Evolutionary conservation across 2,329 filamentous ascomycete genomes (phyloP).

Genomic region (Calonectria fujianensis): DNA sequence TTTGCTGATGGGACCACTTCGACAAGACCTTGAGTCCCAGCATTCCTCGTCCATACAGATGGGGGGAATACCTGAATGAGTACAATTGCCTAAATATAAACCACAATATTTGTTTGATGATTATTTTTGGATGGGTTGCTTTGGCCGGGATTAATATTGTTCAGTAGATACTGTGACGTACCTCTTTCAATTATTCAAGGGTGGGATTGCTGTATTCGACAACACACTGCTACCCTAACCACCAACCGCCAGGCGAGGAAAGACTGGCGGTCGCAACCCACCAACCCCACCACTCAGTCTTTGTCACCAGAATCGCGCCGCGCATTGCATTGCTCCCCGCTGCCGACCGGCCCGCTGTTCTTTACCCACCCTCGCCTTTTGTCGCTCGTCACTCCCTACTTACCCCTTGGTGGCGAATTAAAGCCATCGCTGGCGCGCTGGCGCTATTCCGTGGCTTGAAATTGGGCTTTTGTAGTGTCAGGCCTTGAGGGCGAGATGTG

Average conservation of each 20-base stretch:
- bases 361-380: constrained; percentile 37
- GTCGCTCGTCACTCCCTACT: constrained; percentile 45
- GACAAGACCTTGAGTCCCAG: neutral
- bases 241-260: neutral
- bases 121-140: neutral
- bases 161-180: neutral
- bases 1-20: neutral
- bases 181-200: neutral
- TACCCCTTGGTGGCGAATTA: constrained; percentile 37
- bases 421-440: neutral
- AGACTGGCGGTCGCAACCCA: constrained; percentile 23
- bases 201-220: neutral
- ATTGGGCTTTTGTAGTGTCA: constrained; percentile 26
- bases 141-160: neutral
- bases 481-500: neutral
- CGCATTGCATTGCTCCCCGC: constrained; percentile 15
- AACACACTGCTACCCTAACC: neutral
- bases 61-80: neutral
- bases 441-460: constrained; percentile 4
- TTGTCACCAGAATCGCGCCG: constrained; percentile 13
- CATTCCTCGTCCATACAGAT: neutral
- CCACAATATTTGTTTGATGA: neutral
- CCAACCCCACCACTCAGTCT: constrained; percentile 27
- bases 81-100: neutral
- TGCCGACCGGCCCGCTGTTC: constrained; percentile 25